Evolutionary conservation across 2,329 filamentous ascomycete species (phyloP), one percentile per base, ranked within the genome.

Genomic region (Colletotrichum sp.): DNA sequence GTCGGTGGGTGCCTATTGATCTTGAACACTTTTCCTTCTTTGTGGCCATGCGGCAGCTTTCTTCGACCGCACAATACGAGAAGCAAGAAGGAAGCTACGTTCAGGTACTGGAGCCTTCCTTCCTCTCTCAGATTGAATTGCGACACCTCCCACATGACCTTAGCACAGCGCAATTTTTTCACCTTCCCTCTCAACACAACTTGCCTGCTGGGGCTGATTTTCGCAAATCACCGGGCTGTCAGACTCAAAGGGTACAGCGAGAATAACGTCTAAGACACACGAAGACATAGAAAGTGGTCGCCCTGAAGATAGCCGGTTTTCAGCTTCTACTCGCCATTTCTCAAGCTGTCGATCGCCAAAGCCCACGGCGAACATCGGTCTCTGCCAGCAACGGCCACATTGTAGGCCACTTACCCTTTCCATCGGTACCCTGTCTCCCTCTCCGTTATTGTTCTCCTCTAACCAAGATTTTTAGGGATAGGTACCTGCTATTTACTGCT

Each of bases 121-220:
- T 49, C 9, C 39, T 49, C 4, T n/a, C 18, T n/a, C 39, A 49
- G 39, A n/a, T 49, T 49, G 39, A 49, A n/a, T 1, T 49, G 39
- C 39, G 39, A 49, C 39, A n/a, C 39, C 39, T 21, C 6, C 18
- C 39, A 49, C 39, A n/a, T 49, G 18, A n/a, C 39, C 18, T 49
- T 49, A 49, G 39, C 39, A 2, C 39, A 49, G 39, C 18, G 5
- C 39, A 44, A 10, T n/a, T 12, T n/a, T 0, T n/a, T n/a, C 9
- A n/a, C 18, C 39, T 49, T 49, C 9, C 39, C 1, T 49, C 39
- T 49, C 39, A n/a, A 10, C 39, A 49, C 18, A 7, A 49, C 18
- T 7, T 49, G 0, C 9, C 0, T 1, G 39, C 3, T 0, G 5
- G 1, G 18, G 18, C 39, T 49, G 39, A 49, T 10, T 49, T 49